Evolutionary conservation across 106 monocot species (phyloP), one percentile per base, ranked within the genome.

Genomic region (Agapanthus africanus): DNA sequence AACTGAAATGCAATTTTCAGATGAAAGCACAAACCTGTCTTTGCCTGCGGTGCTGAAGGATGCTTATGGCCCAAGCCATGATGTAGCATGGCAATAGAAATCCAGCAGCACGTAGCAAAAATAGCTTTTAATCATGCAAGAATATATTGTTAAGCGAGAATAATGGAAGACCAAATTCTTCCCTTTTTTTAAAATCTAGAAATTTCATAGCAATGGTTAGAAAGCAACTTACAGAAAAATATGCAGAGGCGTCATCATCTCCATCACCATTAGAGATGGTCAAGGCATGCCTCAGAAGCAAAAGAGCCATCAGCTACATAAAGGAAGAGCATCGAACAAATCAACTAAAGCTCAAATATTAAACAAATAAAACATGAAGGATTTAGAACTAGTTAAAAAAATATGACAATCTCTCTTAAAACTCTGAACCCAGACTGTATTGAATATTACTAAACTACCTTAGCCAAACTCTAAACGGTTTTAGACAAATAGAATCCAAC

Each of bases 21-120:
- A n/a, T n/a, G n/a, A n/a, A n/a, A 2, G 46, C 4, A 7, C 46
- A 15, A 47, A 88, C 92, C 83, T 81, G 81, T 80, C 85, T 80
- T 65, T 88, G 88, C 69, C 92, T 88, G 40, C 82, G 79, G 25
- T 78, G 71, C 50, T 89, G 88, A 72, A 89, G 46, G 34, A 93
- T 84, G 65, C 86, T 89, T 36, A 93, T 81, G 37, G 86, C 88
- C 93, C 93, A 93, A 33, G 85, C 88, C 93, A 93, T 86, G 56
- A 89, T 79, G 34, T 93, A 89, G 74, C 89, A 93, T 37, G 93
- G 93, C 70, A 93, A 61, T 18, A 93, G 66, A 81, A 93, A 89
- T 49, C 88, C 93, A 79, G 93, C 88, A 77, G 85, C 93, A 30
- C 88, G 74, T 26, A 89, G 68, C 40, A 89, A 68, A 72, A 93